A percentile compares a stretch with the other conserved stretches of the same genome.
These are phyloP conservation scores for Allium sativum DNA, from an alignment of 106 monocot species.

Conservation along the genomic window DNA sequence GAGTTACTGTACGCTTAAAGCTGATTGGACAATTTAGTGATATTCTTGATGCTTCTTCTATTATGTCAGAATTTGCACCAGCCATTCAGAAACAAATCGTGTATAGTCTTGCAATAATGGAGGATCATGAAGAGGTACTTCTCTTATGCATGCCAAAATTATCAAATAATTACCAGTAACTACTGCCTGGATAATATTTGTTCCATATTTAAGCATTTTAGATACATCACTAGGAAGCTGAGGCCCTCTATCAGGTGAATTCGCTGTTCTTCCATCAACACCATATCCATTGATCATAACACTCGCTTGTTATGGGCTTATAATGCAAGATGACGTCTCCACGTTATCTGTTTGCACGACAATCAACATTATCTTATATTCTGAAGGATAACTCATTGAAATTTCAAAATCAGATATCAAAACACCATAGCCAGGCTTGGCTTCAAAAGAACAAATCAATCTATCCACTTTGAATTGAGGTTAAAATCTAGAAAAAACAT, in stretches of 20 bases:
- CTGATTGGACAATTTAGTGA: conserved; percentile 74
- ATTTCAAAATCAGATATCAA: conserved; percentile 72
- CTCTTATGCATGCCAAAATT: conserved; percentile 44
- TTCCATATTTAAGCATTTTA: conserved; percentile 86
- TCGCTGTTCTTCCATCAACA: conserved; percentile 69
- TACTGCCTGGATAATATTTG: conserved; percentile 82
- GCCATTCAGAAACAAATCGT: conserved; percentile 19
- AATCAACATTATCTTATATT: conserved; percentile 47
- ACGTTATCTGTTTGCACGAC: conserved; percentile 37
- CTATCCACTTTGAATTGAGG: conserved; percentile 23
- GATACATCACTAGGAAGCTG: conserved; percentile 91
- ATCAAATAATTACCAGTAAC: conserved; percentile 79
- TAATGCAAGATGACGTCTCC: conserved; percentile 44
- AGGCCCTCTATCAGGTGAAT: conserved; percentile 62
- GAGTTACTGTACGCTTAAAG: conserved; percentile 71
- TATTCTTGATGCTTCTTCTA: conserved; percentile 72
- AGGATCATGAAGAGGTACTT: conserved; percentile 7
- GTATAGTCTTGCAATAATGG: conserved; percentile 57
- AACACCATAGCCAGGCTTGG: conserved; percentile 77
- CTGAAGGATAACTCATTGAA: conserved; percentile 28
- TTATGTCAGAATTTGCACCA: conserved; percentile 48
- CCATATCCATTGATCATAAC: conserved; percentile 78
- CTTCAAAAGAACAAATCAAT: conserved; percentile 34
- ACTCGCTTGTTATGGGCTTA: conserved; percentile 44
- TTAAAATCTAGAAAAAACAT: conserved; percentile 18